Evolutionary conservation across 805 yeast species (phyloP).

Genomic region (Barnettozyma wickerhamii): DNA sequence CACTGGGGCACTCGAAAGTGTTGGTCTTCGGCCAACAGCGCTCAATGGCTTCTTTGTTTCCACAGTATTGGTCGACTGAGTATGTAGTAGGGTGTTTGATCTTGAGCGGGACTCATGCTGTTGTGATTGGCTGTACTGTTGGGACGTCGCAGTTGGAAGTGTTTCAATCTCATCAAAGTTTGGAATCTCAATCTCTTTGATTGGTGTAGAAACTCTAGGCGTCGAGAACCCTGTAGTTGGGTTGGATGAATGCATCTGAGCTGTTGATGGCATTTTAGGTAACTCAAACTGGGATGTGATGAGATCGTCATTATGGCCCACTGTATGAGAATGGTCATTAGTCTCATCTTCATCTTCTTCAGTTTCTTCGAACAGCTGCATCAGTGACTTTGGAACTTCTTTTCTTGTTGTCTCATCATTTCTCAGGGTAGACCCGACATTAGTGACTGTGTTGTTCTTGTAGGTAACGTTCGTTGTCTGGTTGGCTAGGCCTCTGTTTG

Average conservation of each 20-base stretch:
- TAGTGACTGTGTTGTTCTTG: slow-evolving; percentile 29
- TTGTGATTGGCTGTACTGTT: slow-evolving; percentile 10
- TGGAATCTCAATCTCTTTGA: slow-evolving; percentile 66
- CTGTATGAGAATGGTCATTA: not conserved
- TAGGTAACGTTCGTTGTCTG: slow-evolving; percentile 19
- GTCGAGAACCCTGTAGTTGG: slow-evolving; percentile 8
- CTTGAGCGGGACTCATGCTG: slow-evolving; percentile 23
- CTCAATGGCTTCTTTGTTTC: slow-evolving; percentile 21
- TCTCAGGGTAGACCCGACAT: slow-evolving; percentile 22
- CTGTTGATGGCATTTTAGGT: slow-evolving; percentile 20
- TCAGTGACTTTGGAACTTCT: slow-evolving; percentile 69
- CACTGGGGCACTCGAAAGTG: slow-evolving; percentile 7
- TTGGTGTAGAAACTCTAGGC: slow-evolving; percentile 46
- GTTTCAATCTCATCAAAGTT: slow-evolving; percentile 45
- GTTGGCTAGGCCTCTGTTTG: slow-evolving; percentile 7
- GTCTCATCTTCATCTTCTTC: slow-evolving; percentile 29
- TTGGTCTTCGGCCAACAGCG: slow-evolving; percentile 22
- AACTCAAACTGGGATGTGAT: slow-evolving; percentile 13
- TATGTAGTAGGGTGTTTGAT: slow-evolving; percentile 26
- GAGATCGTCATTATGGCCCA: not conserved
- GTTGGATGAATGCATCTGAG: slow-evolving; percentile 17
- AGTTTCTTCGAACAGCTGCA: slow-evolving; percentile 62
- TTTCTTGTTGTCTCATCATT: slow-evolving; percentile 28
- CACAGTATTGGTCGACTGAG: slow-evolving; percentile 17
- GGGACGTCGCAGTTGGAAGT: slow-evolving; percentile 21